Evolutionary conservation across 139 green algal genomes (phyloP), one percentile per base, ranked within the genome.

Genomic region (Klebsormidium nitens): DNA sequence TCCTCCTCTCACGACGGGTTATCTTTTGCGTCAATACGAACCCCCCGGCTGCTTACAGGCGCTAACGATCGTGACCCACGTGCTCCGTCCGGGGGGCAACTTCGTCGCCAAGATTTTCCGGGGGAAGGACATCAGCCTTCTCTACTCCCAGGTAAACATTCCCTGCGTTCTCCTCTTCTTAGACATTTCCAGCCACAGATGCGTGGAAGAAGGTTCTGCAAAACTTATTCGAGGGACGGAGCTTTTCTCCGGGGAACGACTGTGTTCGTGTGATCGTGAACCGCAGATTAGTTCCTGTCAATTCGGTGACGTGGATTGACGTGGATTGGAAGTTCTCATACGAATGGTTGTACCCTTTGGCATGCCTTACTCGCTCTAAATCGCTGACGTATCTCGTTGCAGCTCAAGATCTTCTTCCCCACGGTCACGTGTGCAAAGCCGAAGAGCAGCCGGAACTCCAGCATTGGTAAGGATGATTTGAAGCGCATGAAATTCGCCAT

Each of bases 391-490:
- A 14, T 14, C 61, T 31, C 19, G 17, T 64, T 69, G 64, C 82
- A 87, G 80, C 82, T 97, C 28, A 89, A 89, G 36, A 57, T 90
- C 0, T 85, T 98, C 36, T 99, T 98, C 74, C 69, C 76, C 0
- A 80, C 89, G n/a, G 94, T 99, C 0, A 88, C 85, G 29, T 85
- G 91, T n/a, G 83, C 86, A 37, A 99, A 99, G 83, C 94, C 94
- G 5, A 91, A 90, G 64, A 95, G 86, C 80, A 91, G 80, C 65
- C 81, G 94, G 8, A 96, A 95, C 83, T 94, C 88, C 56, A 92
- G 81, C 71, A 91, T 96, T 36, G 82, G 82, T 87, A 34, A 19
- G 75, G 66, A 58, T n/a, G n/a, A n/a, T n/a, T n/a, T n/a, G n/a
- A n/a, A n/a, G n/a, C n/a, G n/a, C n/a, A n/a, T n/a, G 11, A 31